A percentile compares a stretch with the other conserved stretches of the same genome.
Conservation (phyloP, 768 basidiomycete species). For the Calocybe gangraenosa region DNA sequence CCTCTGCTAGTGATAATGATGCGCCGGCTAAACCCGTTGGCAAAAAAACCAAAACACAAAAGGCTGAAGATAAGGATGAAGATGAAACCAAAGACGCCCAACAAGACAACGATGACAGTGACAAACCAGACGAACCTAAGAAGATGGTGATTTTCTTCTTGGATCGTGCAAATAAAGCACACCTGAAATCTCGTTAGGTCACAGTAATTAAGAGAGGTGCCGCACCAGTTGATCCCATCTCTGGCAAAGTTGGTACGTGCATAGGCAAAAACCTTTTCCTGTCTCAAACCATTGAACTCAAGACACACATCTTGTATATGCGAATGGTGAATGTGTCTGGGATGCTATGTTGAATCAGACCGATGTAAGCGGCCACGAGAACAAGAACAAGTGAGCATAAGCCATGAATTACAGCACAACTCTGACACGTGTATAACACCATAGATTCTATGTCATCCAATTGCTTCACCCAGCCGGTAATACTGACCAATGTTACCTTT, state of each 20-base stretch:
- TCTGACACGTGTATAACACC: not conserved
- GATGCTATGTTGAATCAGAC: constrained; percentile 65
- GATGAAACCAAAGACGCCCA: constrained; percentile 20
- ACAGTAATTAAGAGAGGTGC: constrained; percentile 49
- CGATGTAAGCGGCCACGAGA: constrained; percentile 40
- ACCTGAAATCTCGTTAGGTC: constrained; percentile 16
- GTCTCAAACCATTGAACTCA: constrained; percentile 1
- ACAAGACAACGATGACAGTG: constrained; percentile 17
- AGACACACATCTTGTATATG: constrained; percentile 52
- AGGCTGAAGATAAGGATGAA: constrained; percentile 20
- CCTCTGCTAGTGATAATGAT: constrained; percentile 25
- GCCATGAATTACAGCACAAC: not conserved
- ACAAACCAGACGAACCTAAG: constrained; percentile 24
- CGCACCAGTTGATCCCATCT: constrained; percentile 50
- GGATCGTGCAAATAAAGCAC: constrained; percentile 1
- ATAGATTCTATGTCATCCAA: constrained; percentile 57
- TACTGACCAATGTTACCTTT: constrained; percentile 31
- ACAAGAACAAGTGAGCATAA: constrained; percentile 50
- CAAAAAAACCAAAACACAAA: constrained; percentile 24
- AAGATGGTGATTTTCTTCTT: constrained; percentile 37
- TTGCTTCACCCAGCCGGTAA: constrained; percentile 47
- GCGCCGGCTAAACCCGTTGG: constrained; percentile 22
- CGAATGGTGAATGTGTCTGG: constrained; percentile 38
- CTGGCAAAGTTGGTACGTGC: constrained; percentile 41
- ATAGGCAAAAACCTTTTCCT: not conserved